These are phyloP conservation scores for Prunus kanzakura DNA, from an alignment of 306 rosid genomes.

Conservation along the genomic window DNA sequence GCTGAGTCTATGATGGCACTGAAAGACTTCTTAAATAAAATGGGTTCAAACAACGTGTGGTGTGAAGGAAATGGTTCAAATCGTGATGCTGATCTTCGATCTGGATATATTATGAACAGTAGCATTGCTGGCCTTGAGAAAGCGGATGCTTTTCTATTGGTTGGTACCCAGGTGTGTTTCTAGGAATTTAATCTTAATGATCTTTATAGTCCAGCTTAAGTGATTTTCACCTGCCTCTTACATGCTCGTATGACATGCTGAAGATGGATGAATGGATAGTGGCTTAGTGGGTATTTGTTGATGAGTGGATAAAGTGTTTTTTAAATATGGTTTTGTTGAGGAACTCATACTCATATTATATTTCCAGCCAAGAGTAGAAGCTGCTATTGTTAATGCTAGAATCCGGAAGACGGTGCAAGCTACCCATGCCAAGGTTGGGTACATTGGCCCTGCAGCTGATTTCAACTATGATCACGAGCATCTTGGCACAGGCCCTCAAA, in stretches of 20 bases:
- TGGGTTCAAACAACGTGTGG: conserved; percentile 95
- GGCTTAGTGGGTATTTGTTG: not conserved
- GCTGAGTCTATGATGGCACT: conserved; percentile 96
- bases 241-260: conserved; percentile 9
- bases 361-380: conserved; percentile 95
- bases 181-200: conserved; percentile 15
- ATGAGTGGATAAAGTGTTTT: conserved; percentile 14
- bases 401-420: conserved; percentile 78
- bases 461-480: conserved; percentile 77
- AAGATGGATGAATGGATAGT: not conserved
- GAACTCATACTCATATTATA: conserved; percentile 25
- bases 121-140: conserved; percentile 89
- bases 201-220: not conserved
- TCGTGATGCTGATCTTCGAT: conserved; percentile 81
- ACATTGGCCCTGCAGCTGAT: conserved; percentile 79
- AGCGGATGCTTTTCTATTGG: conserved; percentile 87
- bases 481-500: conserved; percentile 83
- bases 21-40: conserved; percentile 80
- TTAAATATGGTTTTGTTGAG: conserved; percentile 4
- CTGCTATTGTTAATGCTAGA: conserved; percentile 98
- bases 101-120: conserved; percentile 86
- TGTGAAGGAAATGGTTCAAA: conserved; percentile 76
- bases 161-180: conserved; percentile 86
- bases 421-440: conserved; percentile 82
- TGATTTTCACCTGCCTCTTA: not conserved